Percentiles rank a stretch among this genome's conserved stretches.
Evolutionary conservation across 2,329 filamentous ascomycete species (phyloP).

Genomic region (Fusarium avenaceum): DNA sequence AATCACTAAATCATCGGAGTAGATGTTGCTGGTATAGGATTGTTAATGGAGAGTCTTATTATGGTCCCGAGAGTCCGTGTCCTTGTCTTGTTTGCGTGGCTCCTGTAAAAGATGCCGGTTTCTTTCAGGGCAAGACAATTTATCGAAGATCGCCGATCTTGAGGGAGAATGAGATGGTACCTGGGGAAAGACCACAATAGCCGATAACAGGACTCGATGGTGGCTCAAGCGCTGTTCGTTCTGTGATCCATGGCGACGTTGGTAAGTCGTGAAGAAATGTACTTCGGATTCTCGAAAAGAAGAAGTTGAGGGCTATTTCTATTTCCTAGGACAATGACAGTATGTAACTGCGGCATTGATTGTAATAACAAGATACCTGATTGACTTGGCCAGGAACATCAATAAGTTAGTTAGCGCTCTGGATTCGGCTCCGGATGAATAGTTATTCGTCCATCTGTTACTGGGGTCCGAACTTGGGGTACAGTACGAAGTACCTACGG

Average conservation of each 20-base stretch:
- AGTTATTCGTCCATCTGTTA: background rate
- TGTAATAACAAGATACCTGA: background rate
- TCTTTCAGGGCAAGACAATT: conserved; percentile 18
- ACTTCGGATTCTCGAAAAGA: background rate
- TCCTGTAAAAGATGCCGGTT: conserved; percentile 23
- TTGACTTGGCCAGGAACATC: background rate
- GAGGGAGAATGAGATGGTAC: conserved; percentile 36
- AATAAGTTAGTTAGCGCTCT: background rate
- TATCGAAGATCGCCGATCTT: conserved; percentile 43
- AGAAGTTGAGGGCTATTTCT: background rate
- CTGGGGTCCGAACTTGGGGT: conserved; percentile 3
- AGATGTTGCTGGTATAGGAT: conserved; percentile 10
- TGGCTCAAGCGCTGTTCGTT: conserved; percentile 36
- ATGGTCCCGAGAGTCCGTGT: conserved; percentile 14
- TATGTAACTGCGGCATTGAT: background rate
- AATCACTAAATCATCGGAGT: background rate
- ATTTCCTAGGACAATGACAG: background rate
- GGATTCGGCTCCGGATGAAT: conserved; percentile 25
- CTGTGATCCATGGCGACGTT: conserved; percentile 9
- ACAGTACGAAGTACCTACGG: too few relatives aligned
- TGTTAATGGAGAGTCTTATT: conserved; percentile 14
- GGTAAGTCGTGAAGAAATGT: conserved; percentile 15
- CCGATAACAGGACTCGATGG: conserved; percentile 21
- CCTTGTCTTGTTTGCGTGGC: conserved; percentile 11
- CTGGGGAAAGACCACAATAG: conserved; percentile 23